Evolutionary conservation across 163 green algal species (phyloP), one percentile per base, ranked within the genome.

Genomic region (Chloromonas sp.): DNA sequence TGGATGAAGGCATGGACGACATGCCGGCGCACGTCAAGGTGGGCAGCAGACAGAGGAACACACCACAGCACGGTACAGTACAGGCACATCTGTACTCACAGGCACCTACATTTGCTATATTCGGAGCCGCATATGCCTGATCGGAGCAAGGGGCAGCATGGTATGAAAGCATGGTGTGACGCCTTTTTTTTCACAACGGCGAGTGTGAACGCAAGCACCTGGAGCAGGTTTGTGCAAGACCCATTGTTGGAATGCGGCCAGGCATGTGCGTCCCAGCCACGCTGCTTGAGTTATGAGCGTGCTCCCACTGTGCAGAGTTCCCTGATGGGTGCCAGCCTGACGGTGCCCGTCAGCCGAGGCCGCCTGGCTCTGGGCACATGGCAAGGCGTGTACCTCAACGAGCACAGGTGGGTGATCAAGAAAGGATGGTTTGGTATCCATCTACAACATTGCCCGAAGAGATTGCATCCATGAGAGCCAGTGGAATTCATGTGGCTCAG

Each of bases 1-100:
- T 91, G 14, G 94, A 97, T 77, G 95, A 98, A 87, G 96, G 96
- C 0, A 85, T 87, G 13, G 96, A 99, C 87, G 96, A 99, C 91
- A 99, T 99, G 96, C 96, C 96, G 57, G 96, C 92, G 5, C 95
- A 98, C 84, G 87, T 98, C 8, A 98, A 98, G 91, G 87, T 90
- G 76, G 58, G 60, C 58, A 74, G 0, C 15, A 60, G 3, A 0
- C 36, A 15, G 14, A 60, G 15, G 71, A 66, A 70, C 58, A 78
- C 81, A 61, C 1, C 11, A 79, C 14, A 14, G 36, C 13, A 59
- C 5, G 74, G 11, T 59, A 3, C 2, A 3, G 74, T 14, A 5
- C 2, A 2, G 2, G 13, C 13, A 79, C 74, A 36, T 58, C 61
- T 84, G 60, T 62, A 11, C 3, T 3, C 14, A 8, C 60, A 60